Base-by-base conservation (phyloP, 306 rosid species). In the Echinosophora koreensis region DNA sequence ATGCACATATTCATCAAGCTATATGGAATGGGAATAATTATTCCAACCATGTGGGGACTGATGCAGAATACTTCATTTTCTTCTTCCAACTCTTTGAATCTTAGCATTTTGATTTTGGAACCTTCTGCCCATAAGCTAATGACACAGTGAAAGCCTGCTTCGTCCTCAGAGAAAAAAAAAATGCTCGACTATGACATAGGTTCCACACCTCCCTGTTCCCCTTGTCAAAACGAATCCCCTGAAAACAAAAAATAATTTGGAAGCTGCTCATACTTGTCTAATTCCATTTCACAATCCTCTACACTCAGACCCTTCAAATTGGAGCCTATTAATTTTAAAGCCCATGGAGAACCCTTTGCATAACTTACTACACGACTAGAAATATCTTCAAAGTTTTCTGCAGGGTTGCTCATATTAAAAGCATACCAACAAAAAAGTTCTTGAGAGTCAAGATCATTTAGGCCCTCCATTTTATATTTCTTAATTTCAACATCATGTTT, bases 311-410 rank as follows among this genome's bases (percentile, higher is more conserved):
- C 50, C 27, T 37, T 44, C 35, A 81, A 32, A 38, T 81, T 67
- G 66, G 80, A 81, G 39, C 76, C 84, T 30, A 71, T 63, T 32
- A 30, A 59, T 65, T 18, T 63, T 11, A 79, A 79, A 52, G 42
- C 73, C 59, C 52, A 71, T 8, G 84, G 84, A 22, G 18, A 5
- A 6, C 84, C 80, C 14, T 66, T 74, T 17, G 84, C 84, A 74
- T 66, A 73, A n/a, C 37, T 8, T 35, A 80, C 75, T 15, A 42
- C 84, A 66, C 8, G 47, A 14, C n/a, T 13, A 34, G 64, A 66
- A 3, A 66, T 15, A n/a, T 4, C 34, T 58, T 11, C 64, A 32
- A 5, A 66, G 1, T 54, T 13, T 35, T 13, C 7, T 11, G 35
- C 28, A 34, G 84, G 79, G 6, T 6, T 1, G 8, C 57, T 57